Conservation (phyloP, 1,284 basidiomycete genomes). For the Phaffia rhodozyma region DNA sequence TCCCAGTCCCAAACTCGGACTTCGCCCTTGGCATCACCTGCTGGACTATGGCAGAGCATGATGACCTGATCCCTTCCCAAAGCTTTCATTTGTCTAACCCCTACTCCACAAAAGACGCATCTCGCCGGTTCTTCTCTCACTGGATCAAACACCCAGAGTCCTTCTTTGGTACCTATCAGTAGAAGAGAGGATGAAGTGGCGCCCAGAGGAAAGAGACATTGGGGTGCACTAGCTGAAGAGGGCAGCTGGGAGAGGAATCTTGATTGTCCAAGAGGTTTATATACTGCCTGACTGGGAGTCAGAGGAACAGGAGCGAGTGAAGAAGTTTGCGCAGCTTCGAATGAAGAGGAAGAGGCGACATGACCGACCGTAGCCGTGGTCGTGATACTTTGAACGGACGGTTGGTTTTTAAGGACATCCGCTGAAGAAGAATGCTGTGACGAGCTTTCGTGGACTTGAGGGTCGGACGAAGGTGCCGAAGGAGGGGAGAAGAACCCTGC, state of each 20-base stretch:
- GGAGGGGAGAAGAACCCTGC: neutral
- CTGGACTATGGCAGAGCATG: slow-evolving; percentile 1
- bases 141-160: slow-evolving; percentile 4
- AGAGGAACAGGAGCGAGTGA: neutral
- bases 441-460: neutral
- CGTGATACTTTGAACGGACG: neutral
- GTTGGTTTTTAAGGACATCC: neutral
- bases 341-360: neutral
- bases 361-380: neutral
- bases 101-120: neutral
- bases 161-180: neutral
- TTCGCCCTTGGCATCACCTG: neutral
- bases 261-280: slow-evolving; percentile 7
- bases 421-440: neutral
- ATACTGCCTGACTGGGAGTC: neutral
- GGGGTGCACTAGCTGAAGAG: neutral
- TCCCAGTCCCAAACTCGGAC: too few relatives aligned
- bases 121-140: neutral
- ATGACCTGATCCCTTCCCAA: neutral
- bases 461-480: neutral
- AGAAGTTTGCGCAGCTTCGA: neutral
- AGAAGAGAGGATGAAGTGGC: neutral
- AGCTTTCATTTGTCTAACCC: slow-evolving; percentile 6
- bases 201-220: neutral
- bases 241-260: slow-evolving; percentile 11